Percentiles rank a stretch among this genome's conserved stretches.
Conservation (phyloP, 805 yeast genomes). For the Candida vartiovaarae region DNA sequence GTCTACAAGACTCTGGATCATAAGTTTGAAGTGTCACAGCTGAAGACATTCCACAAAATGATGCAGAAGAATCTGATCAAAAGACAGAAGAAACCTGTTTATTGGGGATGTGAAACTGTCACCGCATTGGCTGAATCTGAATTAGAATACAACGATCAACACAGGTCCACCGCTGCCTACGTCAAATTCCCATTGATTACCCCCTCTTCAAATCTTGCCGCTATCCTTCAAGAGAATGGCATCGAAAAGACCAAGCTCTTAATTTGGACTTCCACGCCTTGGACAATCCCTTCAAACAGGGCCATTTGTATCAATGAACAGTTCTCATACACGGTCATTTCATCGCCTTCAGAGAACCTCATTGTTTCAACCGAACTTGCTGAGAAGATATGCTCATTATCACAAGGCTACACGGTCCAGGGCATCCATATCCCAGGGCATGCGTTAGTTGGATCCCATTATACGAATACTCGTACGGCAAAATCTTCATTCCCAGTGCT, state of each 20-base stretch:
- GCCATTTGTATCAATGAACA: slow-evolving; percentile 69
- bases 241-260: slow-evolving; percentile 28
- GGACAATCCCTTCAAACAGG: slow-evolving; percentile 88
- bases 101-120: slow-evolving; percentile 92
- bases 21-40: slow-evolving; percentile 67
- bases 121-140: slow-evolving; percentile 98
- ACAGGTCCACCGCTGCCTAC: slow-evolving; percentile 60
- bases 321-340: slow-evolving; percentile 49
- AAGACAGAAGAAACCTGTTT: slow-evolving; percentile 90
- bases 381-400: slow-evolving; percentile 29
- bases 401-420: slow-evolving; percentile 13
- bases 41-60: slow-evolving; percentile 60
- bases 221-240: slow-evolving; percentile 4
- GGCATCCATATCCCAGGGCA: slow-evolving; percentile 34
- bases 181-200: slow-evolving; percentile 55
- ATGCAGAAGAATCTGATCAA: slow-evolving; percentile 61
- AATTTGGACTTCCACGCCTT: slow-evolving; percentile 98
- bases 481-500: slow-evolving; percentile 48
- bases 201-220: slow-evolving; percentile 15
- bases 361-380: slow-evolving; percentile 52
- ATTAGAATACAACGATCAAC: slow-evolving; percentile 73
- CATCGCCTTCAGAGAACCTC: slow-evolving; percentile 33
- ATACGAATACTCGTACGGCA: slow-evolving; percentile 48
- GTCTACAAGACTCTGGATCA: slow-evolving; percentile 70
- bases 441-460: slow-evolving; percentile 33